Percentiles rank a stretch among this genome's conserved stretches.
phyloP scores from a whole-genome alignment of 768 basidiomycete species.

The Pholiota conissans region DNA sequence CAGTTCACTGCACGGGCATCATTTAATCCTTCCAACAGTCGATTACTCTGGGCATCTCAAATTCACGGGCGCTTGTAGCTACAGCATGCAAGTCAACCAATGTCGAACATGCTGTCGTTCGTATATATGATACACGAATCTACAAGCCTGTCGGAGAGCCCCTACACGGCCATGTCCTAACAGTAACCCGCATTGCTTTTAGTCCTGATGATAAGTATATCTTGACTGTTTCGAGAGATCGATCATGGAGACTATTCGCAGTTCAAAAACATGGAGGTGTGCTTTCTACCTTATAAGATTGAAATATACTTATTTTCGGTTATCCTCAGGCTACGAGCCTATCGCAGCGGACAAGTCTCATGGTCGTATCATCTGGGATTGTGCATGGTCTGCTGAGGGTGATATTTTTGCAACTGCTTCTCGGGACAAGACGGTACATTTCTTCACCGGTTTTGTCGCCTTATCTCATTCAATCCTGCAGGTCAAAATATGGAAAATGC shows the following conservation, averaged over 20 bases:
- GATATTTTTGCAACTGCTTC: conserved; percentile 90
- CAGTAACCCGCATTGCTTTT: conserved; percentile 89
- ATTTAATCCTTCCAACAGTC: conserved; percentile 48
- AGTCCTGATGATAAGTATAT: conserved; percentile 80
- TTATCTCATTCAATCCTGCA: conserved; percentile 25
- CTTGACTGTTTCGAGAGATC: conserved; percentile 86
- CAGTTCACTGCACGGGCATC: neutral
- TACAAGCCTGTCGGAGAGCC: conserved; percentile 75
- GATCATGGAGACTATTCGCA: conserved; percentile 86
- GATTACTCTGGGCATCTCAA: conserved; percentile 77
- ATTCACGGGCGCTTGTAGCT: conserved; percentile 67
- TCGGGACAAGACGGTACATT: conserved; percentile 85
- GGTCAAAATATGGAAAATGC: conserved; percentile 82
- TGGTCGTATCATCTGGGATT: conserved; percentile 94
- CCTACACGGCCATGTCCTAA: conserved; percentile 81
- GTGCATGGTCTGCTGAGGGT: conserved; percentile 78
- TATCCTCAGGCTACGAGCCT: conserved; percentile 57
- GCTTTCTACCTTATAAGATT: conserved; percentile 2
- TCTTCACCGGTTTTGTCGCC: neutral
- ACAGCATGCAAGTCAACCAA: conserved; percentile 90
- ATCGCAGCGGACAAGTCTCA: conserved; percentile 81
- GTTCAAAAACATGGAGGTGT: conserved; percentile 41
- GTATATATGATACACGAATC: conserved; percentile 71
- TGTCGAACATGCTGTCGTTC: conserved; percentile 86
- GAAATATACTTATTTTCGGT: neutral